Conservation (phyloP, 1,284 basidiomycete species). For the Cryptococcus hybrid region DNA sequence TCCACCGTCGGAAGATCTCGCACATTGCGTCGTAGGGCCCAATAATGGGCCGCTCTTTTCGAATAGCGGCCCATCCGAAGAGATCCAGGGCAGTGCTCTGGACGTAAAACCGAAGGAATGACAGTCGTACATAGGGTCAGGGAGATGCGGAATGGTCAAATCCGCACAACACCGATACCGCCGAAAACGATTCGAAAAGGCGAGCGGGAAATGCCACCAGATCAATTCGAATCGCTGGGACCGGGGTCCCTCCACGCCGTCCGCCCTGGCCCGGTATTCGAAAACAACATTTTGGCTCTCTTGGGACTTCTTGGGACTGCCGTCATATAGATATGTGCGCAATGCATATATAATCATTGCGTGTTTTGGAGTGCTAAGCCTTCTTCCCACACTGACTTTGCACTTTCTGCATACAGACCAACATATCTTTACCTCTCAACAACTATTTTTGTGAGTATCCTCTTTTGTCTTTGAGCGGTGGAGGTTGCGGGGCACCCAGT, state of each 20-base stretch:
- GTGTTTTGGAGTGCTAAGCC: background rate
- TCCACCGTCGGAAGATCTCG: background rate
- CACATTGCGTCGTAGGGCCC: background rate
- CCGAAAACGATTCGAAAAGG: background rate
- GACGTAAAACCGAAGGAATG: background rate
- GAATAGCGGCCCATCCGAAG: background rate
- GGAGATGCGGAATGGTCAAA: background rate
- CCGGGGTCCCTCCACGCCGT: background rate
- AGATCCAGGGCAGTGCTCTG: background rate
- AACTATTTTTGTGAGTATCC: background rate
- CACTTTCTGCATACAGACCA: background rate
- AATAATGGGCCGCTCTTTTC: background rate
- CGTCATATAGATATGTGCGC: background rate
- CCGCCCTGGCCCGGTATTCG: background rate
- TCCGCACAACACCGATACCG: background rate
- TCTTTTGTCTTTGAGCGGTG: background rate
- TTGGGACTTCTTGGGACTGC: background rate
- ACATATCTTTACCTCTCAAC: background rate
- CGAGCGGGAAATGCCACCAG: background rate
- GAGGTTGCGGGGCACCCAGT: background rate
- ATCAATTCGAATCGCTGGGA: background rate
- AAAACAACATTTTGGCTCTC: background rate
- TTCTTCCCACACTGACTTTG: background rate
- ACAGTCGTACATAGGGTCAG: too few relatives aligned
- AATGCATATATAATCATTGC: background rate